Evolutionary conservation across 1,284 basidiomycete genomes (phyloP).

Genomic region (Leccinum fallax): DNA sequence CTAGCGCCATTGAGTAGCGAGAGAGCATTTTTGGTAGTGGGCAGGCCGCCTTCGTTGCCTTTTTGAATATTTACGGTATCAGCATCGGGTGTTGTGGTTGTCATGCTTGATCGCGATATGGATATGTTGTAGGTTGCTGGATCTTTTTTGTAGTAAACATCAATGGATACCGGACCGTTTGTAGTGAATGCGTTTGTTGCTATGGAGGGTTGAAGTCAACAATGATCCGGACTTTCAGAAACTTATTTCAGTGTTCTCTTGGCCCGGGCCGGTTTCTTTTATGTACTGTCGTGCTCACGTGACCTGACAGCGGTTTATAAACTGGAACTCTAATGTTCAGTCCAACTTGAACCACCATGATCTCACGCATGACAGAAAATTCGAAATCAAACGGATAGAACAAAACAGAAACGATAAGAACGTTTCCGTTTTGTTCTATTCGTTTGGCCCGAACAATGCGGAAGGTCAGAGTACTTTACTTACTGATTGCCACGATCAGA

Average conservation of each 20-base stretch:
- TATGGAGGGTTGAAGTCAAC: no score
- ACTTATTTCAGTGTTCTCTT: no score
- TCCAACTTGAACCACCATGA: neutral
- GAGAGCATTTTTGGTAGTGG: slow-evolving; percentile 26
- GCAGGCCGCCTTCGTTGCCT: slow-evolving; percentile 22
- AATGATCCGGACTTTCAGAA: neutral
- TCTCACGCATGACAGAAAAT: neutral
- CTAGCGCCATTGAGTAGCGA: slow-evolving; percentile 40
- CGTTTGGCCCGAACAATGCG: neutral
- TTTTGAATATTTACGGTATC: slow-evolving; percentile 11
- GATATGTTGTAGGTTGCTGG: neutral
- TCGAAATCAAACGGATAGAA: neutral
- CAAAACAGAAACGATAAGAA: neutral
- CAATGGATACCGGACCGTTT: neutral
- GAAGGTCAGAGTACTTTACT: neutral
- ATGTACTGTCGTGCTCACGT: no score
- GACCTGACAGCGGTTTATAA: no score
- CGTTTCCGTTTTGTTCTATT: neutral
- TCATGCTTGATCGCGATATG: neutral
- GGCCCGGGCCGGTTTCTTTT: no score
- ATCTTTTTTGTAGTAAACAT: neutral
- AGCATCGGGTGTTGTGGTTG: neutral
- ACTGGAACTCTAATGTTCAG: no score
- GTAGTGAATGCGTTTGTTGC: neutral
- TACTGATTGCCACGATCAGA: neutral